Base-by-base conservation (phyloP, 2,329 filamentous ascomycete genomes). In the Knufia petricola region DNA sequence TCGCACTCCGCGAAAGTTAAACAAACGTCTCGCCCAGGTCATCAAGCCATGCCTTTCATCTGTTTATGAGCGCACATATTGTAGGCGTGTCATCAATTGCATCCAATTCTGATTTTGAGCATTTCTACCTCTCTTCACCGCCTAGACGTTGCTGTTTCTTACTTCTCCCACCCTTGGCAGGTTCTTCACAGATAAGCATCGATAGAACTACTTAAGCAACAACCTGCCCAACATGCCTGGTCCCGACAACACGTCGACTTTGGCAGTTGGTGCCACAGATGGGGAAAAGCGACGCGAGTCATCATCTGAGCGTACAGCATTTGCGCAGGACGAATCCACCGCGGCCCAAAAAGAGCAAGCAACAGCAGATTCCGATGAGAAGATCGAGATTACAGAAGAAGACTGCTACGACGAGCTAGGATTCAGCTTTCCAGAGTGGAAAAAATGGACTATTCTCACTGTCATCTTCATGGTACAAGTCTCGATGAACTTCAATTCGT, bases 401-500 rank as follows among this genome's bases (percentile, higher is more conserved):
- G 80, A 84, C 56, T 84, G 80, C 64, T 82, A 81, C 62, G 71
- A 76, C 17, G 72, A 85, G 59, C 71, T 87, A 0, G 82, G 81
- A 45, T 85, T 74, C 60, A 69, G 70, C 7, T 86, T 77, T 54
- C 67, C 80, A 0, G 63, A 55, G 10, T 73, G 66, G 68, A 82
- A 79, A 66, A 87, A 87, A 66, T 87, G 83, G 82, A 77, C 71
- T 59, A 84, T 86, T 58, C 74, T 86, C 49, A 74, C 73, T n/a
- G 73, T 85, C 61, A 84, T 86, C 63, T 85, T 85, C 68, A 68
- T 81, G 57, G 81, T 86, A 3, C 83, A 86, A 61, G 77, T 80
- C 1, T 85, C 82, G 2, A 86, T 86, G 82, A 86, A 86, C 69
- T 84, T 86, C 71, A 86, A 86, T 67, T 84, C 82, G 2, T 82